Evolutionary conservation across 2,329 filamentous ascomycete species (phyloP), one percentile per base, ranked within the genome.

Genomic region (Xylaria sp.): DNA sequence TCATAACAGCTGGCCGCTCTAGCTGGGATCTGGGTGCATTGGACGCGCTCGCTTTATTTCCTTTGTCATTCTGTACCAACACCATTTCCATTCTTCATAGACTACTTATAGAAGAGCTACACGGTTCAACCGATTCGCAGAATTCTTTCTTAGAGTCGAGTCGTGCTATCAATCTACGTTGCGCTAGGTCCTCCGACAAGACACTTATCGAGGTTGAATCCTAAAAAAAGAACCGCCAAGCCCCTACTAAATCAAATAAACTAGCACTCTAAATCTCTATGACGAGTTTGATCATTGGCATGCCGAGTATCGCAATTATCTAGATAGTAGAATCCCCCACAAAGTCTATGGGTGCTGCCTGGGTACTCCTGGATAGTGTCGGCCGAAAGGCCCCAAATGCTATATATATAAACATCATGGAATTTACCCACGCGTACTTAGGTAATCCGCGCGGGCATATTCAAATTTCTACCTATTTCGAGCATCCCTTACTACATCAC

Each of bases 61-160:
- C 34, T 48, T 59, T 60, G 47, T 68, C 53, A 55, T 59, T 51
- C 14, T 62, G 61, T 69, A 69, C 63, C 57, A 68, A 55, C 57
- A 64, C 9, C 21, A n/a, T 56, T 50, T 68, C 56, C 54, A 9
- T 70, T 68, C 53, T 60, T 14, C 14, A 70, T 68, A 70, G 65
- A 70, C 54, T 50, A 11, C 54, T 62, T 65, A 58, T 65, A 68
- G 61, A 68, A 58, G 61, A 62, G 54, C 53, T 62, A 47, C 65
- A 51, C 36, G 27, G 47, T 39, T 68, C 47, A 34, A 24, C 12
- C 27, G 19, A 48, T 61, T 69, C 17, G 64, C 9, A 7, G 11
- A 27, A 34, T 19, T 8, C 1, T 42, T 54, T 62, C 39, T 50
- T 19, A 48, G 27, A 53, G 24, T 39, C 14, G 12, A 21, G 39